Evolutionary conservation across 768 basidiomycete genomes (phyloP), one percentile per base, ranked within the genome.

Genomic region (Tulasnella calospora): DNA sequence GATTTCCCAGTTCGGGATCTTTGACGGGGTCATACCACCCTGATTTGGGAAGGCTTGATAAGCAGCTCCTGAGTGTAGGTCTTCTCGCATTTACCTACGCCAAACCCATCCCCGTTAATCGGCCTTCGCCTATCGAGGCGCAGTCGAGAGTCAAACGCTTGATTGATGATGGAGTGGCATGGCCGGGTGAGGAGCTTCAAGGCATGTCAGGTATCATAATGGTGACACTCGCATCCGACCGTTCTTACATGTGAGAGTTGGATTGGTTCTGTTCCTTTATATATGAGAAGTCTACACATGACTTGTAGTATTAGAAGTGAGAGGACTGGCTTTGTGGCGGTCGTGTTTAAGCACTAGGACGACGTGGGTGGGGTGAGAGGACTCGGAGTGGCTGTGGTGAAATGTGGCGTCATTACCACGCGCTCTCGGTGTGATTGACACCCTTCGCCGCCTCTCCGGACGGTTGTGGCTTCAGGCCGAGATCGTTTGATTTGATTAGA

Each of bases 31-130:
- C 96, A 83, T 98, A 98, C 97, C 97, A 98, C 6, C 95, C 97
- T 93, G 79, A 55, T n/a, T 15, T 10, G 40, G n/a, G 51, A 74
- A 30, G 72, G 75, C 73, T 74, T 40, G 77, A 73, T 23, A 72
- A 44, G 27, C 40, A 27, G 38, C 38, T 40, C 38, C n/a, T 35
- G 27, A 19, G 10, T 6, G 33, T 21, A 6, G 23, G 5, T 21
- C 38, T 36, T n/a, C 57, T 27, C 10, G 30, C 40, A 44, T 91
- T 79, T 81, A 94, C 94, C 94, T 23, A 99, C 95, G 38, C 97
- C 97, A 83, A 99, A 99, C 0, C 97, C 97, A 83, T 98, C 96
- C 12, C 94, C 94, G 81, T 95, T 95, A 85, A 95, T 94, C n/a
- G 94, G 94, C 79, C 94, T 85, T 77, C 94, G 87, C 80, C 86